These are phyloP conservation scores for Hypericum perforatum DNA, from an alignment of 345 rosid genomes.

Conservation along the genomic window DNA sequence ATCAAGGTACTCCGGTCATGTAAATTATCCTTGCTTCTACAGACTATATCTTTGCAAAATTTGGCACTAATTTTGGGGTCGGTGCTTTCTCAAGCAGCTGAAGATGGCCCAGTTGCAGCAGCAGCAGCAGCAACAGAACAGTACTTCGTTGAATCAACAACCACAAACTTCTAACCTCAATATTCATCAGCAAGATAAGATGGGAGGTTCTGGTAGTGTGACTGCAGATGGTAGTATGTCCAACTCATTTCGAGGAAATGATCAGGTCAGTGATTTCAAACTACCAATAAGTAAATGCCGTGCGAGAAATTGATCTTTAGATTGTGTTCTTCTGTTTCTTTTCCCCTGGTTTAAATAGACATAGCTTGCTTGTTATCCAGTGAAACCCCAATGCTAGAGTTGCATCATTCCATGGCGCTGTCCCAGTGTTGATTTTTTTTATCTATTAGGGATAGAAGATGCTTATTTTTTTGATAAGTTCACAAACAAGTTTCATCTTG, in stretches of 20 bases:
- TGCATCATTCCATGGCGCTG: too few species aligned
- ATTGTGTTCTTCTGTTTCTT: too few species aligned
- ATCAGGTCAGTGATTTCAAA: constrained; percentile 62
- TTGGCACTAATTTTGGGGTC: background rate
- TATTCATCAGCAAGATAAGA: constrained; percentile 76
- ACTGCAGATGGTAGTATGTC: constrained; percentile 76
- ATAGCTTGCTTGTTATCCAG: too few species aligned
- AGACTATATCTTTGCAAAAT: background rate
- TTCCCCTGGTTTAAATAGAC: too few species aligned
- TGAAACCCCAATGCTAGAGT: too few species aligned
- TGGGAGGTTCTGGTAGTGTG: constrained; percentile 64
- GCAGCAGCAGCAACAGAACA: constrained; percentile 31
- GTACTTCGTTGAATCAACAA: constrained; percentile 53
- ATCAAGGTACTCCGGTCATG: constrained; percentile 40
- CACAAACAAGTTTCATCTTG: too few species aligned
- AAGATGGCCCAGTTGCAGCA: constrained; percentile 63
- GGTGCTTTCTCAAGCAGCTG: constrained; percentile 26
- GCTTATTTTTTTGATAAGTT: too few species aligned
- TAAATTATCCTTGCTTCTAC: constrained; percentile 1
- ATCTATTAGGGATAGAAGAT: too few species aligned
- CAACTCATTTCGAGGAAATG: constrained; percentile 89
- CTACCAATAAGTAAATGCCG: background rate
- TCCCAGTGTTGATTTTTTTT: too few species aligned
- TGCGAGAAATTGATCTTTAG: too few species aligned
- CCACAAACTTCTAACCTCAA: constrained; percentile 62